Conservation (phyloP, 805 yeast species). For the Cyberlindnera xylosilytica region DNA sequence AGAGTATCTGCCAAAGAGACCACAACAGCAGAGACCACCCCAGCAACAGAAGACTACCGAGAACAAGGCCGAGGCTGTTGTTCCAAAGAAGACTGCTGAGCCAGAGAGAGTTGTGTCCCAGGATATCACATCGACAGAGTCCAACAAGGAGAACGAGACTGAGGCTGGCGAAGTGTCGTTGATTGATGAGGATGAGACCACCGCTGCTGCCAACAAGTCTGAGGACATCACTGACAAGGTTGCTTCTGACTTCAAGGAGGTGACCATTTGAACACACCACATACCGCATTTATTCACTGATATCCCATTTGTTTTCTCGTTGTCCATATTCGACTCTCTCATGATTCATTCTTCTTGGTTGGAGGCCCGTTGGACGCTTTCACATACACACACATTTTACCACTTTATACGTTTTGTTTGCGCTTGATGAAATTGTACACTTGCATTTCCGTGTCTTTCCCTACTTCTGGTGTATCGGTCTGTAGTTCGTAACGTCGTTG, state of each 20-base stretch:
- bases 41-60: conserved; percentile 2
- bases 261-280: conserved; percentile 19
- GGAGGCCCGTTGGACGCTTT: no score
- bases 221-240: conserved; percentile 6
- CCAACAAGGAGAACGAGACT: conserved; percentile 14
- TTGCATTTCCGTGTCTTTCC: no score
- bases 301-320: not conserved
- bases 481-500: not conserved
- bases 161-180: conserved; percentile 13
- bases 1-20: conserved; percentile 14
- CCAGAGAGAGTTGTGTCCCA: conserved; percentile 1
- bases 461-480: no score
- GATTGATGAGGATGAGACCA: conserved; percentile 9
- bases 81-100: conserved; percentile 3
- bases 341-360: no score
- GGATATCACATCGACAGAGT: conserved; percentile 12
- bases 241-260: conserved; percentile 23
- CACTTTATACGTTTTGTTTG: no score
- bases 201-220: conserved; percentile 1
- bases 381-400: no score
- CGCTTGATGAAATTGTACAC: no score
- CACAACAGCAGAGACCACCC: conserved; percentile 10
- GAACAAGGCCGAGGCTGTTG: conserved; percentile 1
- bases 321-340: no score
- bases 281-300: no score